Base-by-base conservation (phyloP, 2,329 filamentous ascomycete genomes). In the Lasiodiplodia gonubiensis region DNA sequence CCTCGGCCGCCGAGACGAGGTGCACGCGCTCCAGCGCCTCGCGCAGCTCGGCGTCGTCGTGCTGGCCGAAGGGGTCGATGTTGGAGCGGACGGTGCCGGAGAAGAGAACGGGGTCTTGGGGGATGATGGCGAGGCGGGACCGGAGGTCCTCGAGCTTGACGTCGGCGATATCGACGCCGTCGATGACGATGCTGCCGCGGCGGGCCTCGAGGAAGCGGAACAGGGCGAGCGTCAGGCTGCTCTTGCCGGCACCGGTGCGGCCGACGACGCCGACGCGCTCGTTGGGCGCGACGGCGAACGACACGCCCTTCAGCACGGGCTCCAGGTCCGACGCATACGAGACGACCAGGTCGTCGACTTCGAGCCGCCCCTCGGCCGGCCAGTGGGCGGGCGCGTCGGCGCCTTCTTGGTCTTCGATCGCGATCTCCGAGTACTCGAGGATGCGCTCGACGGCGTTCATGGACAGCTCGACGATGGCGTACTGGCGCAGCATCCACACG, bases 61-160 rank as follows among this genome's bases (percentile, higher is more conserved):
- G 87, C 68, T 91, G 83, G 66, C 90, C 83, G 72, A 94, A 93
- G 0, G 92, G 89, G 74, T 95, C 92, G 4, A 95, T 84, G 73
- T 94, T 94, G 52, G 85, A 88, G 51, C 92, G 85, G 23, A 95
- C 82, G 0, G 91, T 93, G 25, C 92, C 92, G 0, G 89, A 92
- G 79, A 95, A 94, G 7, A 95, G 84, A 1, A 94, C 91, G 0
- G 92, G 92, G 71, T 94, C 92, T 79, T 93, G 90, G 1, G 92
- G 92, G 65, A 95, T 94, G 71, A 95, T 94, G 46, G 91, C 90
- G 0, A 95, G 79, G 0, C 91, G 85, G n/a, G 87, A 89, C 27
- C 92, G 86, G 12, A 95, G 81, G 66, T 90, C 88, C 67, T 90
- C 85, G 0, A 94, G 83, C 65, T 86, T 86, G 72, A 94, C 86